Base-by-base conservation (phyloP, 352 stramenopile genomes). In the Globisporangium alternatum region DNA sequence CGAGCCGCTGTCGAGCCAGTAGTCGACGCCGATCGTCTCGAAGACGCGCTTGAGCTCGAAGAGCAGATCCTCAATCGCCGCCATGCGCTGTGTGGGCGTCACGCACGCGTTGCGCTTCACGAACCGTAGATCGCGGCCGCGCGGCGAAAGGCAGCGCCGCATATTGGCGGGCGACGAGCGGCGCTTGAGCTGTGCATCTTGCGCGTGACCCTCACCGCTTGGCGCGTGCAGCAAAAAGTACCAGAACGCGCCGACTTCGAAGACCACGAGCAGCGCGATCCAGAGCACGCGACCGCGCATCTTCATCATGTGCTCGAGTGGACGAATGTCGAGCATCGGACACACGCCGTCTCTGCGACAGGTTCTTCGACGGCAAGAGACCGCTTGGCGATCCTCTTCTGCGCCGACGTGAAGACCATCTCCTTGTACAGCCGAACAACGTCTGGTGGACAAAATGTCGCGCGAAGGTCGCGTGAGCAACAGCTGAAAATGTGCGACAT, bases 1-100 rank as follows among this genome's bases (percentile, higher is more conserved):
- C 35, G 78, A 77, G 49, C 76, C 76, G 56, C 80, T 81, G 59
- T 86, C 75, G 41, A 88, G 71, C 80, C 76, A 89, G 39, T 83
- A 89, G 0, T 64, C 69, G 25, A 83, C 61, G 5, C 71, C 37
- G 8, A 65, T 54, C 43, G 71, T 71, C 31, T 83, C 72, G 3
- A 88, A 48, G 52, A 81, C 61, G 6, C 65, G 61, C 41, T 70
- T 74, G 0, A 83, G 64, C 13, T 67, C 68, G 33, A 75, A 76
- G 5, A 86, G 62, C 33, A 88, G 62, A 49, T 83, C 65, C 52
- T 72, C 64, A 43, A 88, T 59, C 4, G 66, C 64, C 5, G 60
- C 56, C 5, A 78, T 53, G 21, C 79, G 70, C 53, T 84, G 66
- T n/a, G 69, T 55, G 8, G 56, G 7, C 28, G 72, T 78, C 13